These are phyloP conservation scores for Dryas integrifolia DNA, from an alignment of 331 rosid species.

Conservation along the genomic window DNA sequence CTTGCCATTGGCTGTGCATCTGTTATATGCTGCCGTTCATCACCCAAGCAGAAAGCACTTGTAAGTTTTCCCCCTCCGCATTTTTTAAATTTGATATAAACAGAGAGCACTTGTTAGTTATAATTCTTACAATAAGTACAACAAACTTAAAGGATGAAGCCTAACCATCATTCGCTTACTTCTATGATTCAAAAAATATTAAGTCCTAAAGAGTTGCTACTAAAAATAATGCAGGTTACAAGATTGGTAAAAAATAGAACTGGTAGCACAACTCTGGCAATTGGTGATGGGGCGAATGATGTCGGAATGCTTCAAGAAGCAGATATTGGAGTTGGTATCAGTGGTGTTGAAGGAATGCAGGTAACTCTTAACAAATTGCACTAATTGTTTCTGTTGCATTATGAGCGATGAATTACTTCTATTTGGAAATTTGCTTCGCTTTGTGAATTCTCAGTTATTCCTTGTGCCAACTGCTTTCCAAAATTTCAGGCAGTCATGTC, in stretches of 20 bases:
- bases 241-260: constrained; percentile 68
- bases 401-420: constrained; percentile 13
- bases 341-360: constrained; percentile 99
- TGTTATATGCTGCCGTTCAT: constrained; percentile 96
- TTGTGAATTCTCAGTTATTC: constrained; percentile 15
- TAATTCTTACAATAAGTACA: no score
- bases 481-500: constrained; percentile 92
- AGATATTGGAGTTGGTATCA: constrained; percentile 90
- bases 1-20: constrained; percentile 94
- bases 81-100: neutral
- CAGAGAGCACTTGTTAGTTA: no score
- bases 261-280: constrained; percentile 74
- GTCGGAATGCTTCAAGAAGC: constrained; percentile 99
- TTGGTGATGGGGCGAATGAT: constrained; percentile 99
- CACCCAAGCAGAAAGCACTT: constrained; percentile 97
- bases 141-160: neutral
- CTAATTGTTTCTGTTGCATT: neutral
- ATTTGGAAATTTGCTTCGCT: neutral
- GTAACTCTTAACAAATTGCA: constrained; percentile 40
- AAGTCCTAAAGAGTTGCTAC: neutral
- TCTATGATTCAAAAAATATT: constrained; percentile 3
- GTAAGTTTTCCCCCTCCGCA: constrained; percentile 42
- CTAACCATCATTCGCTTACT: neutral
- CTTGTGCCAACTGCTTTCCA: constrained; percentile 10
- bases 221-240: constrained; percentile 53